Evolutionary conservation across 192 early-diverging fungal species (phyloP).

Genomic region (Entophlyctis luteolus): DNA sequence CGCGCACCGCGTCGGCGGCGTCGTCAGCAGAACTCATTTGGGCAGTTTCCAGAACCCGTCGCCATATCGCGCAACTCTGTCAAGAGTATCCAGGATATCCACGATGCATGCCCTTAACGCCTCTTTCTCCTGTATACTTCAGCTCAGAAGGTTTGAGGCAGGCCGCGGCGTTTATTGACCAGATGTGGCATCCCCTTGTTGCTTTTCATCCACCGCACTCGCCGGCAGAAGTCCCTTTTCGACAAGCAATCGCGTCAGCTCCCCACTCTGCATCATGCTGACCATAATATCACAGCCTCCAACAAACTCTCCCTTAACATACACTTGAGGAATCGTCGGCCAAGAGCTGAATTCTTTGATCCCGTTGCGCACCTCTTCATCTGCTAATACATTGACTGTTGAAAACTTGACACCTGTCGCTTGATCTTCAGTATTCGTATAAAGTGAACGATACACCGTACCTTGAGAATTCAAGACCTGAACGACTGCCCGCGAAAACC

Average conservation of each 20-base stretch:
- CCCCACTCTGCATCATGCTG: constrained; percentile 83
- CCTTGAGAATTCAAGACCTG: constrained; percentile 81
- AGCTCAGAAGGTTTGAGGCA: too few species aligned
- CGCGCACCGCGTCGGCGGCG: too few species aligned
- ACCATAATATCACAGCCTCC: constrained; percentile 92
- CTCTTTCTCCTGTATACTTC: too few species aligned
- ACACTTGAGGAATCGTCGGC: constrained; percentile 97
- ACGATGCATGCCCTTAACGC: too few species aligned
- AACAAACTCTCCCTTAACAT: constrained; percentile 91
- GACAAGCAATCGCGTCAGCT: constrained; percentile 73
- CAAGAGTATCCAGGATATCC: too few species aligned
- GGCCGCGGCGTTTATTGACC: too few species aligned
- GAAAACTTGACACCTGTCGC: constrained; percentile 71
- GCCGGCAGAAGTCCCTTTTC: constrained; percentile 64
- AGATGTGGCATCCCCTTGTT: too few species aligned
- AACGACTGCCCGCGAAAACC: constrained; percentile 89
- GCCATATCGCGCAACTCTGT: too few species aligned
- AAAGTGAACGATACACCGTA: neutral
- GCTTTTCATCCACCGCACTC: neutral
- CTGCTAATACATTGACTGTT: constrained; percentile 80
- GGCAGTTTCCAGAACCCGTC: too few species aligned
- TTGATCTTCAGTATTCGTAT: neutral
- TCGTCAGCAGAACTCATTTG: too few species aligned
- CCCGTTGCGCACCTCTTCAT: constrained; percentile 85
- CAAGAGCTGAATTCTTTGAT: constrained; percentile 90